Percentiles rank a stretch among this genome's conserved stretches.
Evolutionary conservation across 2,329 filamentous ascomycete species (phyloP).

Genomic region (Trichoderma cornu-damae): DNA sequence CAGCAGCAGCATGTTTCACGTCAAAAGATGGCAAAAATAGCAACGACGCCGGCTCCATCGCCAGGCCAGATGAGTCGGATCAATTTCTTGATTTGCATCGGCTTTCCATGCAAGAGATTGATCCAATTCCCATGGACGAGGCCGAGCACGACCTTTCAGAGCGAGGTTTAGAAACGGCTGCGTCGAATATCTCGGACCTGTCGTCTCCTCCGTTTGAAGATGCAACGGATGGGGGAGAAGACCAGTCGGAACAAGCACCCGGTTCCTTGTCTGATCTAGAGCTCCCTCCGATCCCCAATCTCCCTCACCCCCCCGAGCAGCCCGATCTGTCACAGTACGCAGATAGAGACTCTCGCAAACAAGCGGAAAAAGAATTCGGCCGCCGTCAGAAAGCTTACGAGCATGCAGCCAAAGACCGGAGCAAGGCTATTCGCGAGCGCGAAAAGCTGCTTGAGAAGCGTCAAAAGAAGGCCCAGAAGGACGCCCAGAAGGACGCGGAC

Average conservation of each 20-base stretch:
- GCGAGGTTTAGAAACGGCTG: neutral
- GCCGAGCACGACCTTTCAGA: conserved; percentile 14
- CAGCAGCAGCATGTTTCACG: neutral
- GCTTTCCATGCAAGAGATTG: conserved; percentile 34
- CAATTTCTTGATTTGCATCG: conserved; percentile 19
- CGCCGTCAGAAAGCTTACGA: conserved; percentile 60
- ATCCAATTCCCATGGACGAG: conserved; percentile 37
- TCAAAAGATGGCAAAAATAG: neutral
- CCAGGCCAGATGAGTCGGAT: too few relatives aligned
- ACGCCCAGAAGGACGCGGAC: conserved; percentile 39
- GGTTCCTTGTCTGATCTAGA: conserved; percentile 21
- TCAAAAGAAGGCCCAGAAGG: conserved; percentile 41
- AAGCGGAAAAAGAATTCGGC: conserved; percentile 63
- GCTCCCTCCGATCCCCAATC: conserved; percentile 41
- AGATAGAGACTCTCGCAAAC: conserved; percentile 61
- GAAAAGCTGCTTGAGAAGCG: conserved; percentile 55
- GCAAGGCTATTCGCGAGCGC: conserved; percentile 58
- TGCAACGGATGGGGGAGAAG: too few relatives aligned
- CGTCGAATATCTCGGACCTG: neutral
- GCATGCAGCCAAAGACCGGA: conserved; percentile 60
- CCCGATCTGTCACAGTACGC: conserved; percentile 55
- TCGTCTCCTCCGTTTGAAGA: neutral
- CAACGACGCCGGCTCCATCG: too few relatives aligned
- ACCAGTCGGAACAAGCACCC: neutral
- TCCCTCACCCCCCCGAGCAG: conserved; percentile 42